phyloP scores from a whole-genome alignment of 2,329 filamentous ascomycete genomes.

The Xylariaceae sp. region DNA sequence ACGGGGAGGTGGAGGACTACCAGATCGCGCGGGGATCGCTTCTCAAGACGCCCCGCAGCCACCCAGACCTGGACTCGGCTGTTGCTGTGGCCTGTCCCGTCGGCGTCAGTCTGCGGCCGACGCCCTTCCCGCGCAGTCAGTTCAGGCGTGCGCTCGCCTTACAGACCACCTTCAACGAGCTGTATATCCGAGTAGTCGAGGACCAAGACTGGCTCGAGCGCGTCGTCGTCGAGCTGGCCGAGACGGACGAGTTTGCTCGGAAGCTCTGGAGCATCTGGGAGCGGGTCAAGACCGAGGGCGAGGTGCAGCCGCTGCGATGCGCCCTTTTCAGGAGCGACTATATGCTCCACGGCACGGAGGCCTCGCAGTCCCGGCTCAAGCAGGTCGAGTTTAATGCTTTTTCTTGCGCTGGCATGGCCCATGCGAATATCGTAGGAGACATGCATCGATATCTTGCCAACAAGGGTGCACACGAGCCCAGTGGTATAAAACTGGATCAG shows the following conservation, averaged over 20 bases:
- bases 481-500: conserved; percentile 1
- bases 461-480: conserved; percentile 17
- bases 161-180: conserved; percentile 9
- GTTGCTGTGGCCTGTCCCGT: conserved; percentile 7
- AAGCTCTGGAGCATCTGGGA: conserved; percentile 30
- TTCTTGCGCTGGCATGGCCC: conserved; percentile 29
- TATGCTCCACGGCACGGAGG: conserved; percentile 29
- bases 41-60: conserved; percentile 6
- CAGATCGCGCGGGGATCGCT: conserved; percentile 9
- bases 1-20: conserved; percentile 10
- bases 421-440: conserved; percentile 29
- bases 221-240: conserved; percentile 23
- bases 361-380: conserved; percentile 21
- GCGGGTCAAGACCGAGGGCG: conserved; percentile 21
- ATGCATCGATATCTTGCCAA: conserved; percentile 32
- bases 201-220: conserved; percentile 30
- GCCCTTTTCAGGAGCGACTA: conserved; percentile 37
- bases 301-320: conserved; percentile 24
- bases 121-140: conserved; percentile 5
- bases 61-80: conserved; percentile 4
- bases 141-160: conserved; percentile 6
- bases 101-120: conserved; percentile 9
- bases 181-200: conserved; percentile 12
- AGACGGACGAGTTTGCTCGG: conserved; percentile 26
- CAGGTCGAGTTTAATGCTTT: conserved; percentile 38